Evolutionary conservation across 257 asterid species (phyloP).

Genomic region (Eucommia ulmoides): DNA sequence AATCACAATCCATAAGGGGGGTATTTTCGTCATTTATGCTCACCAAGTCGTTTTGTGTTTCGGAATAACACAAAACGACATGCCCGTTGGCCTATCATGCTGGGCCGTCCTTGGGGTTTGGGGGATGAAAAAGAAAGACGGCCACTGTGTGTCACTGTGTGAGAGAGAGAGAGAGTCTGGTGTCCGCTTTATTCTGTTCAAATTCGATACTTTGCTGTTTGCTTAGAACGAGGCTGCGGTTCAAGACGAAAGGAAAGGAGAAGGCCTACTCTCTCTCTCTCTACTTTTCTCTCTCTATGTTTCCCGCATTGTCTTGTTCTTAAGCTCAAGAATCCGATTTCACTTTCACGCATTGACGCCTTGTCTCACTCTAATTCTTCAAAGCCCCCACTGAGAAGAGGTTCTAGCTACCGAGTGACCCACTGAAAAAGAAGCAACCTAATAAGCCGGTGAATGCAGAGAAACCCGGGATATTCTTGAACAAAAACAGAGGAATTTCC

Average conservation of each 20-base stretch:
- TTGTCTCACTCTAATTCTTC: constrained; percentile 18
- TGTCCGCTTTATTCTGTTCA: constrained; percentile 72
- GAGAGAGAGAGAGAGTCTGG: constrained; percentile 17
- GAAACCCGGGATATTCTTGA: constrained; percentile 10
- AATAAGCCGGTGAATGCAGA: too few species aligned
- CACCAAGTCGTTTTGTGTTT: constrained; percentile 34
- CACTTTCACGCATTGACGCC: constrained; percentile 7
- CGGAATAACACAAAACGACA: constrained; percentile 28
- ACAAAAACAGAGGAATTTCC: constrained; percentile 20
- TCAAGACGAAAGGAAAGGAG: constrained; percentile 6
- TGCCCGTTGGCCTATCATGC: constrained; percentile 27
- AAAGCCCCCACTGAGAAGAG: too few species aligned
- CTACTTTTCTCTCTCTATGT: constrained; percentile 7
- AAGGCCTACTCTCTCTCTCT: not conserved
- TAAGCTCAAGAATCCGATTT: constrained; percentile 19
- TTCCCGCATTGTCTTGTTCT: constrained; percentile 18
- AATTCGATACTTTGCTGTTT: constrained; percentile 55
- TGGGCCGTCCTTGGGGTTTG: constrained; percentile 38
- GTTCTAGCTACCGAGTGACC: too few species aligned
- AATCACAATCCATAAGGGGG: constrained; percentile 7
- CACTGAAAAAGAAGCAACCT: too few species aligned
- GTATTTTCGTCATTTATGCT: constrained; percentile 32
- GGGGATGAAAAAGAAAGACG: constrained; percentile 17
- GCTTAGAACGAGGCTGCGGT: constrained; percentile 49
- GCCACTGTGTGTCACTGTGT: constrained; percentile 29